Conservation (phyloP, 805 yeast genomes). For the Candida krabiensis region DNA sequence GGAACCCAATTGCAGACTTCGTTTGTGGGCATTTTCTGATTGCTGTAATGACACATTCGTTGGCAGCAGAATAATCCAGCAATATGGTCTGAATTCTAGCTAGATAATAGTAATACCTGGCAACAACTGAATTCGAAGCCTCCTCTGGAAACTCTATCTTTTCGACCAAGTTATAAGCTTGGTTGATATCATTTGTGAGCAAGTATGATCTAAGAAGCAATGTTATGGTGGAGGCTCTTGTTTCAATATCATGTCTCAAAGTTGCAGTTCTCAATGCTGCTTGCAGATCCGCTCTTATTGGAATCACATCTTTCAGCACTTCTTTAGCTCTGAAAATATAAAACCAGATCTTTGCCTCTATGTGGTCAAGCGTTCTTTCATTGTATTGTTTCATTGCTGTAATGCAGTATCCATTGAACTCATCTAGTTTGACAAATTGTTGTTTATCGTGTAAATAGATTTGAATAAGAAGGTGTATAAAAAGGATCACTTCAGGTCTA, state of each 20-base stretch:
- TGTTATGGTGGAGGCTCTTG: conserved; percentile 86
- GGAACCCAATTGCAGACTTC: conserved; percentile 76
- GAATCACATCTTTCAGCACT: conserved; percentile 48
- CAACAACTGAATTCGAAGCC: conserved; percentile 78
- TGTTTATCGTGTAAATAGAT: conserved; percentile 68
- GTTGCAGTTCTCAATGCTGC: conserved; percentile 82
- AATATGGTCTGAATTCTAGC: conserved; percentile 92
- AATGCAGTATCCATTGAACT: conserved; percentile 54
- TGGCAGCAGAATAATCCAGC: conserved; percentile 86
- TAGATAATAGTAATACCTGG: conserved; percentile 87
- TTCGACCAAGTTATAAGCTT: conserved; percentile 85
- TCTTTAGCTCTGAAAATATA: conserved; percentile 81
- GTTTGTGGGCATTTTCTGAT: conserved; percentile 96
- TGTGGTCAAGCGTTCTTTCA: conserved; percentile 79
- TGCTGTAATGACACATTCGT: conserved; percentile 90
- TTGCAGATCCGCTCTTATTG: conserved; percentile 71
- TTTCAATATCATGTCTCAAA: conserved; percentile 88
- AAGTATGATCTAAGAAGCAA: conserved; percentile 79
- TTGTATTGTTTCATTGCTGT: conserved; percentile 62
- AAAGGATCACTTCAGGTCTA: conserved; percentile 79
- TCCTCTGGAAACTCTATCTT: conserved; percentile 85
- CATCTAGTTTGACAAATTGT: conserved; percentile 47
- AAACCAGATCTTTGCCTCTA: conserved; percentile 92
- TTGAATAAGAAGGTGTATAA: conserved; percentile 75
- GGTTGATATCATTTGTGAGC: conserved; percentile 74